Conservation (phyloP, 768 basidiomycete species). For the Collybiopsis confluens region DNA sequence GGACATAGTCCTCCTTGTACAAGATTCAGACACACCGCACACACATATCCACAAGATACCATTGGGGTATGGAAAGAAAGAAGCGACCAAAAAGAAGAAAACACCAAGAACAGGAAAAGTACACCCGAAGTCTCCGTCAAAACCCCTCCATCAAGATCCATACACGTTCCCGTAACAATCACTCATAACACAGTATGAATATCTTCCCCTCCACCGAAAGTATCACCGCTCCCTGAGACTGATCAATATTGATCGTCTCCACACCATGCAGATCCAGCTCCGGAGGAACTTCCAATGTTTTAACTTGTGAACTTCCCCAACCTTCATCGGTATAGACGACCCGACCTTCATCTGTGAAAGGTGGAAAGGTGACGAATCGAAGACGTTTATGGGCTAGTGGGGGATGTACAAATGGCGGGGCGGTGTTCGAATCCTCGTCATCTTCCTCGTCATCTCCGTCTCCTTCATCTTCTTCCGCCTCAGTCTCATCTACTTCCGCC, state of each 20-base stretch:
- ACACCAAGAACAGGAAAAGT: too few species aligned
- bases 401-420: too few species aligned
- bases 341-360: constrained; percentile 35
- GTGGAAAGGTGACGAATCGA: constrained; percentile 69
- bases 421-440: too few species aligned
- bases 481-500: constrained; percentile 19
- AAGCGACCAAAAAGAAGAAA: too few species aligned
- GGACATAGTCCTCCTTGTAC: too few species aligned
- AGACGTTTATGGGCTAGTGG: constrained; percentile 53
- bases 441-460: background rate
- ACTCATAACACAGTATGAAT: constrained; percentile 69
- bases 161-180: background rate
- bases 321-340: constrained; percentile 17
- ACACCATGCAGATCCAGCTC: constrained; percentile 63
- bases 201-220: constrained; percentile 67
- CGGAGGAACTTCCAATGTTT: constrained; percentile 59
- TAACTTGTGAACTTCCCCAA: constrained; percentile 37
- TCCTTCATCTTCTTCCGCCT: constrained; percentile 5
- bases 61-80: too few species aligned
- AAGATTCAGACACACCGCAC: too few species aligned
- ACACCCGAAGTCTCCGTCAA: too few species aligned
- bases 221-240: constrained; percentile 70
- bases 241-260: constrained; percentile 77
- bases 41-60: too few species aligned
- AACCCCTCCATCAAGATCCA: too few species aligned